Base-by-base conservation (phyloP, 345 rosid species). In the Raphanus raphanistrum region DNA sequence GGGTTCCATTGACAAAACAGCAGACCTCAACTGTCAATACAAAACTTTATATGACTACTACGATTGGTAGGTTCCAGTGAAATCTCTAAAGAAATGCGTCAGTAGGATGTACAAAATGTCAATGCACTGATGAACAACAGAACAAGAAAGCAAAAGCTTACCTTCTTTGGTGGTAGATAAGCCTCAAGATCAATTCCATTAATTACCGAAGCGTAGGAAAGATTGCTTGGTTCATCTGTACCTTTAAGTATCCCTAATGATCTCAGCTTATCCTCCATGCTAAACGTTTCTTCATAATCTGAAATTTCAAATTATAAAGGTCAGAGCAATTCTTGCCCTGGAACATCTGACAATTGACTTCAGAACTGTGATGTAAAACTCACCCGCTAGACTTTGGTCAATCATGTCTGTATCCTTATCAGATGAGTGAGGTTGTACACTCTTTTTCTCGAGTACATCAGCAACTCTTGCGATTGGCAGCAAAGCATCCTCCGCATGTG, bases 401-500 rank as follows among this genome's bases (percentile, higher is more conserved):
- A 78, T 79, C 79, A 79, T 76, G 70, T 86, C 84, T 57, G 60
- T 58, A 86, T 86, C 85, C 60, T 83, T 85, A 15, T 85, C 84
- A 78, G 81, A 85, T 70, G 66, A 78, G 70, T 66, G 64, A 68
- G 76, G 60, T 64, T 81, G 75, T 55, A 70, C 82, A 73, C 74
- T 76, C 71, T 76, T 84, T 54, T 79, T 80, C 64, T 84, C 86
- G 26, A 41, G 73, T 73, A 84, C 58, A 82, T 89, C 85, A 74
- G 86, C 83, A 76, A 85, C 63, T 76, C 82, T 86, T 63, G 94
- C 85, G 50, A 90, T 79, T 62, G 97, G 97, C 78, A 88, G 88
- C 33, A 83, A 45, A 13, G 98, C 97, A 82, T 89, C 97, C 84
- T 95, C 96, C 31, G 94, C 94, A 84, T 90, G 84, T 52, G 97